These are phyloP conservation scores for Uronychia binucleata DNA, from an alignment of 73 alveolate genomes.

Conservation along the genomic window DNA sequence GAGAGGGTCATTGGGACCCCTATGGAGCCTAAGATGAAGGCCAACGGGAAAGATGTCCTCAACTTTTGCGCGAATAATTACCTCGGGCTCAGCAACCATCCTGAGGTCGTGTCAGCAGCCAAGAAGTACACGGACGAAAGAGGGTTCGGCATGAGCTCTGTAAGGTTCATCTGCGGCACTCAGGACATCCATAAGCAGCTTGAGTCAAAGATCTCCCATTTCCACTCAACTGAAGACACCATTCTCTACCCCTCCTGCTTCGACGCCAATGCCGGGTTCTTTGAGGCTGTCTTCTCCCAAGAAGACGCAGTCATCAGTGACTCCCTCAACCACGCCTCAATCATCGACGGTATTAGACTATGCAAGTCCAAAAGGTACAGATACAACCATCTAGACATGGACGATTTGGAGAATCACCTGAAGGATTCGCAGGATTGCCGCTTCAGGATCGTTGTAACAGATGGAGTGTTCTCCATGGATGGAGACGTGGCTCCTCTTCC, in stretches of 20 bases:
- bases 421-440: conserved; percentile 59
- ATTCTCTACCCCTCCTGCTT: conserved; percentile 75
- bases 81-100: conserved; percentile 69
- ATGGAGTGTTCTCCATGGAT: conserved; percentile 85
- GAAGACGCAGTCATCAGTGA: conserved; percentile 80
- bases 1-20: conserved; percentile 57
- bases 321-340: conserved; percentile 82
- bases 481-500: conserved; percentile 84
- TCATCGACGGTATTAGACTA: conserved; percentile 78
- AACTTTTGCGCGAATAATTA: conserved; percentile 85
- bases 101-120: conserved; percentile 58
- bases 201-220: conserved; percentile 58
- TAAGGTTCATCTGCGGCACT: conserved; percentile 81
- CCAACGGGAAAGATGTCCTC: conserved; percentile 60
- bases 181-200: conserved; percentile 52
- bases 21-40: conserved; percentile 18
- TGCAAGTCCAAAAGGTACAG: conserved; percentile 72
- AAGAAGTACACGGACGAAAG: conserved; percentile 37
- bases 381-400: conserved; percentile 76
- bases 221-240: conserved; percentile 80
- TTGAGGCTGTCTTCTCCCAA: conserved; percentile 61
- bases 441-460: conserved; percentile 74
- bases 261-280: conserved; percentile 86
- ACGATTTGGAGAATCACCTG: conserved; percentile 56
- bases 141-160: conserved; percentile 81